These are phyloP conservation scores for Bipolaris victoriae DNA, from an alignment of 2,329 filamentous ascomycete genomes.

Conservation along the genomic window DNA sequence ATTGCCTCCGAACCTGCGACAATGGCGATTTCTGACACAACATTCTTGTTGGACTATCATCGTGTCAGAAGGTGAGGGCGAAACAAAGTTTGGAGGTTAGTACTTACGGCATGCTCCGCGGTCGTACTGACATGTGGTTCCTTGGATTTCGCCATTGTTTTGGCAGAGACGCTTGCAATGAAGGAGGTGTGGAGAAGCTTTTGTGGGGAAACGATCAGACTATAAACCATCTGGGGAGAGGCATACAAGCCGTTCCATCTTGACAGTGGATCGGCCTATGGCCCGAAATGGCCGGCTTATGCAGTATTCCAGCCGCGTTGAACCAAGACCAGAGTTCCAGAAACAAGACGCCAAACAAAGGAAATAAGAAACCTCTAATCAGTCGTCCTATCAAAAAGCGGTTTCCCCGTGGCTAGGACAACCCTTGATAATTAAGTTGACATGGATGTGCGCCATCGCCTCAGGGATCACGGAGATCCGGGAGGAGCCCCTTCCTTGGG, in stretches of 20 bases:
- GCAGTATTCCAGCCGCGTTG: constrained; percentile 13
- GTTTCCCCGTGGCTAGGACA: constrained; percentile 6
- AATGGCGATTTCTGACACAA: constrained; percentile 51
- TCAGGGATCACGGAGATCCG: background rate
- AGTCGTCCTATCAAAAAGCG: constrained; percentile 11
- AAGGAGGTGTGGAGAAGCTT: constrained; percentile 17
- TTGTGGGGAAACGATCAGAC: constrained; percentile 10
- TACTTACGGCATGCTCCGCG: constrained; percentile 26
- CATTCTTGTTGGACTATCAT: constrained; percentile 18
- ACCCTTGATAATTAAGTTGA: constrained; percentile 9
- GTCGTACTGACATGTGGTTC: constrained; percentile 18
- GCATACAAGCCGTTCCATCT: background rate
- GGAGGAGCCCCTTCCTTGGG: background rate
- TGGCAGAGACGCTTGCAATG: constrained; percentile 11
- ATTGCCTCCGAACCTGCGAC: constrained; percentile 61
- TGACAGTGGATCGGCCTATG: constrained; percentile 11
- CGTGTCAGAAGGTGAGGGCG: background rate
- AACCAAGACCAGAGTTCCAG: constrained; percentile 17
- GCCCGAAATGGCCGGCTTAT: constrained; percentile 25
- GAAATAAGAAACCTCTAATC: constrained; percentile 4
- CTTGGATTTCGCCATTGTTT: constrained; percentile 26
- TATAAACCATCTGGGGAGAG: constrained; percentile 22
- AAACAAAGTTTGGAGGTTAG: background rate
- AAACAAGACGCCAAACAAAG: constrained; percentile 14
- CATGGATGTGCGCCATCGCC: constrained; percentile 4